Base-by-base conservation (phyloP, 1,284 basidiomycete species). In the Cutaneotrichosporon cutaneum region DNA sequence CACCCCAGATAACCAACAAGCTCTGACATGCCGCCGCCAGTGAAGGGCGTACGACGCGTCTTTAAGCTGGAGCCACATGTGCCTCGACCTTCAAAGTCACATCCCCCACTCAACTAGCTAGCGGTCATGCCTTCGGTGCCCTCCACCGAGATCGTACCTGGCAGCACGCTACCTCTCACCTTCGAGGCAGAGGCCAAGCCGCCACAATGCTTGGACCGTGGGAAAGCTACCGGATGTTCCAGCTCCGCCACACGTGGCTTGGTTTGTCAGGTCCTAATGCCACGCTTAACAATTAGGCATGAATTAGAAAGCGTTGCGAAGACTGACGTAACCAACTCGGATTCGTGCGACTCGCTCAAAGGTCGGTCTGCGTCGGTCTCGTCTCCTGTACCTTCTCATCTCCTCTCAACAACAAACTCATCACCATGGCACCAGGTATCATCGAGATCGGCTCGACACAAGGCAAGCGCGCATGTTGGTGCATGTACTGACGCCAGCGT, bases 401-500 rank as follows among this genome's bases (percentile, higher is more conserved):
- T n/a, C n/a, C 30, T 30, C 30, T 36, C 30, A 24, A 27, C 42
- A 44, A 24, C 57, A 48, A n/a, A 42, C 16, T 26, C 53, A 22
- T 30, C 53, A 60, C 9, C 32, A 60, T 54, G 45, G 59, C 54
- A 14, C 59, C 53, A 14, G 45, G 47, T 10, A 54, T 61, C 30
- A 58, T 35, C 10, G 61, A 62, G 27, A 59, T 62, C 32, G 10
- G 30, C 44, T 62, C 61, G 11, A 54, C 53, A 2, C 22, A 54
- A 21, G 54, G 59, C 22, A 39, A 42, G 52, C 56, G 16, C 9
- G 24, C 8, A 21, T 13, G 22, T 22, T 24, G n/a, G 52, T 18
- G 18, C 35, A 21, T 14, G 13, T 26, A 7, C 44, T 52, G 26
- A 60, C 35, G 0, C 16, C 45, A 55, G 61, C 50, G 53, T 62